phyloP scores from a whole-genome alignment of 2,329 filamentous ascomycete genomes.

The Pseudogymnoascus pannorum region DNA sequence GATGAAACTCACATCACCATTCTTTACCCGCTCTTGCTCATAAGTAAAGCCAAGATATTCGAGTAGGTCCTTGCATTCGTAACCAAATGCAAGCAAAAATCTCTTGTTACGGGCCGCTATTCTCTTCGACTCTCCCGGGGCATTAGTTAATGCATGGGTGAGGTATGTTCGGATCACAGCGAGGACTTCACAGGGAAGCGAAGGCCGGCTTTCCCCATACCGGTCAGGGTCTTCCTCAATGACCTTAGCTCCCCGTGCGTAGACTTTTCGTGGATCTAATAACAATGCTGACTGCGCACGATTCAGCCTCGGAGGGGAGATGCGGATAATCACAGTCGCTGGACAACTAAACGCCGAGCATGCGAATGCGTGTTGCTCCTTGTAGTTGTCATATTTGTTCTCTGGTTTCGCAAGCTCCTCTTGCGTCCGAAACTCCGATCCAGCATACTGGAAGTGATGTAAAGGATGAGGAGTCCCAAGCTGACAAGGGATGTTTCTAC shows the following conservation, averaged over 20 bases:
- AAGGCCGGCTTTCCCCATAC: conserved; percentile 40
- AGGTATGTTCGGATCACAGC: conserved; percentile 53
- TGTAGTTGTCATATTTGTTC: conserved; percentile 21
- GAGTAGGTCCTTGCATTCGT: conserved; percentile 52
- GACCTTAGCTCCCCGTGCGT: conserved; percentile 45
- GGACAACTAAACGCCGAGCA: conserved; percentile 54
- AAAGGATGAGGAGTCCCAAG: conserved; percentile 44
- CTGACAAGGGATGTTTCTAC: conserved; percentile 22
- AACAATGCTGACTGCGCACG: conserved; percentile 42
- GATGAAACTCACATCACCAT: conserved; percentile 32
- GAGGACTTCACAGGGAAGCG: conserved; percentile 47
- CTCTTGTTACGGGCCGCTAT: conserved; percentile 56
- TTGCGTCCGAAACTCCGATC: conserved; percentile 33
- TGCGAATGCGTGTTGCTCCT: conserved; percentile 43
- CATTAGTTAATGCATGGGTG: conserved; percentile 44
- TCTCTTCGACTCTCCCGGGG: conserved; percentile 40
- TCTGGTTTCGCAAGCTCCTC: conserved; percentile 22
- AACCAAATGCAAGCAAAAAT: conserved; percentile 55
- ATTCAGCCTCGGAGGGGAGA: conserved; percentile 45
- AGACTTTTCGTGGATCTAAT: conserved; percentile 44
- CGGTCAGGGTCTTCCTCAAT: conserved; percentile 42
- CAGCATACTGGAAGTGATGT: conserved; percentile 48
- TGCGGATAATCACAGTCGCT: conserved; percentile 42
- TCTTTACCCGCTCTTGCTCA: conserved; percentile 24
- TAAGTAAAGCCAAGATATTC: conserved; percentile 49